phyloP scores from a whole-genome alignment of 495 filamentous ascomycete genomes.

The Niebla homalea region DNA sequence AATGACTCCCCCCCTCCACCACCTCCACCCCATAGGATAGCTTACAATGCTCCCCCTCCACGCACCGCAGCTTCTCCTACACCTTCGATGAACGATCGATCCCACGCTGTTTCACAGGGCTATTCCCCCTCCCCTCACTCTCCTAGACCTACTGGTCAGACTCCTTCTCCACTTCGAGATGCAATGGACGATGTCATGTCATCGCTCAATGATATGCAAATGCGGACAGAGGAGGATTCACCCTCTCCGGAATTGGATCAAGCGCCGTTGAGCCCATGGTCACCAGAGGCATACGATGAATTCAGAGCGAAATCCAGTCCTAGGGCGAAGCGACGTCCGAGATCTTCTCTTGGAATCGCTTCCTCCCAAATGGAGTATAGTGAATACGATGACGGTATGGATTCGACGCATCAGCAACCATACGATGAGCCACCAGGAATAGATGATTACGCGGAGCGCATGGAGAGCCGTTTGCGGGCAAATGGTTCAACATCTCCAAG shows the following conservation, averaged over 20 bases:
- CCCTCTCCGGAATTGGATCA: slow-evolving; percentile 33
- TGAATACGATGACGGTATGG: slow-evolving; percentile 35
- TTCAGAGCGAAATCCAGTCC: slow-evolving; percentile 27
- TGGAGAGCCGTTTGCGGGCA: slow-evolving; percentile 67
- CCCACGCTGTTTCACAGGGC: slow-evolving; percentile 34
- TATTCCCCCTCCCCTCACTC: slow-evolving; percentile 53
- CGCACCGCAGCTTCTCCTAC: slow-evolving; percentile 24
- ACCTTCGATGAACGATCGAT: slow-evolving; percentile 37
- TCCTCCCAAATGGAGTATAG: slow-evolving; percentile 23
- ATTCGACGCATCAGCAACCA: slow-evolving; percentile 31
- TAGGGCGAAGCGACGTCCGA: slow-evolving; percentile 36
- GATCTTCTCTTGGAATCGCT: slow-evolving; percentile 58
- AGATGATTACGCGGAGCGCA: slow-evolving; percentile 73
- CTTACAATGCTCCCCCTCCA: slow-evolving; percentile 19
- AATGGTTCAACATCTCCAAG: slow-evolving; percentile 49
- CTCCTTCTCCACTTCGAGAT: slow-evolving; percentile 79
- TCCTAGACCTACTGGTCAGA: slow-evolving; percentile 51
- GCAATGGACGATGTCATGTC: slow-evolving; percentile 99
- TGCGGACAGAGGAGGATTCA: slow-evolving; percentile 37
- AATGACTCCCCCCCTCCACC: slow-evolving; percentile 23
- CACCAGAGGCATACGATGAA: slow-evolving; percentile 73
- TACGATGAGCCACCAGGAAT: slow-evolving; percentile 54
- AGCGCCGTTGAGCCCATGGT: slow-evolving; percentile 66
- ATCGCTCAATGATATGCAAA: slow-evolving; percentile 78
- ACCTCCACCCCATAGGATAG: slow-evolving; percentile 23